Conservation (phyloP, 495 filamentous ascomycete genomes). For the Talaromyces ruber region DNA sequence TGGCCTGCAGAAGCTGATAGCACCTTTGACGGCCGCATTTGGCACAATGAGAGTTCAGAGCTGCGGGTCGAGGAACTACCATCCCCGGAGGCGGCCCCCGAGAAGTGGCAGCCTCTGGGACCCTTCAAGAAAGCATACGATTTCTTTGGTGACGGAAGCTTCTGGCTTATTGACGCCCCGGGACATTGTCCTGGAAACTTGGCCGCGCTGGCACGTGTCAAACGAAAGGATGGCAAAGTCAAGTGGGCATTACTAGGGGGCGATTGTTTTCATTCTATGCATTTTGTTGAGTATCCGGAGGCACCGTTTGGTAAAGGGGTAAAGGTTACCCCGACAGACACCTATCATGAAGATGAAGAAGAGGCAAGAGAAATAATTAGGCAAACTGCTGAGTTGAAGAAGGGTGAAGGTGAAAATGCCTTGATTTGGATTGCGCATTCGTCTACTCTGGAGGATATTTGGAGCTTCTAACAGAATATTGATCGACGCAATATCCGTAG, state of each 20-base stretch:
- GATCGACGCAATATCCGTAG: too few relatives aligned
- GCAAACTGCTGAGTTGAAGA: neutral
- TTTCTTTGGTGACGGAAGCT: constrained; percentile 22
- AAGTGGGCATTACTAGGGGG: neutral
- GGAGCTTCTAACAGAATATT: neutral
- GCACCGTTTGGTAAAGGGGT: constrained; percentile 1
- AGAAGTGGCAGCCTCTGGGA: constrained; percentile 11
- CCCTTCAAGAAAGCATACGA: constrained; percentile 20
- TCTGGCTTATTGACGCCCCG: constrained; percentile 22
- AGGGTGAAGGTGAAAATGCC: neutral
- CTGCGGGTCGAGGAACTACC: neutral
- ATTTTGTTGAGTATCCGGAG: neutral
- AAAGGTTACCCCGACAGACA: neutral
- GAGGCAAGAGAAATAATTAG: constrained; percentile 1
- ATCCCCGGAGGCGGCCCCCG: neutral
- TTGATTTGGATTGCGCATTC: neutral
- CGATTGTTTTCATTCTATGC: neutral
- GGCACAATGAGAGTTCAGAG: neutral
- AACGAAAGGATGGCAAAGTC: neutral
- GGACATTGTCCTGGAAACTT: constrained; percentile 22
- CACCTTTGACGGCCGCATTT: neutral
- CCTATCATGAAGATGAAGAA: neutral
- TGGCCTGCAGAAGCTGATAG: neutral
- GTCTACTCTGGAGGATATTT: neutral
- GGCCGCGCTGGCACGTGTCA: constrained; percentile 8